Base-by-base conservation (phyloP, 2,329 filamentous ascomycete species). In the Pestalotiopsis sp. region DNA sequence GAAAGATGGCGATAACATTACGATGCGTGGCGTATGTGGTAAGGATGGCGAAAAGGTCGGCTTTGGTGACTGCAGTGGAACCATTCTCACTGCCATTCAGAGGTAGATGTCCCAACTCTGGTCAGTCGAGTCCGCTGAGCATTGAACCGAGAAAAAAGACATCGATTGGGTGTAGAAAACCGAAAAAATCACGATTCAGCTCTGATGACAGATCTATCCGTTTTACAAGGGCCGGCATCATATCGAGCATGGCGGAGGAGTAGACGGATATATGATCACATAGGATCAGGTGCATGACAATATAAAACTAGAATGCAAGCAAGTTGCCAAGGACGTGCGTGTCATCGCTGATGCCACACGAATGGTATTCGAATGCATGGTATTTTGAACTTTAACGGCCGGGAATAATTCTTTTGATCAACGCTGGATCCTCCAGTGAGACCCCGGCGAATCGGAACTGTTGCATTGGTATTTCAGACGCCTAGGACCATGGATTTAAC, bases 1-100 rank as follows among this genome's bases (percentile, higher is more conserved):
- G 66, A 80, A 83, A 70, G 83, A 85, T 64, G 84, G 84, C 20
- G 84, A 86, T 70, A 79, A 76, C 1, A 72, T 86, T 20, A 81
- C 77, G 1, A 71, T 85, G 20, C 76, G 80, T 23, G 84, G 83
- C 0, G 76, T 74, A 4, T 78, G 76, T 68, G 79, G 79, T 14
- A 75, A 77, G 41, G 69, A 71, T 6, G 80, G 79, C 12, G 73
- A 73, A 25, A 75, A 75, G 45, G 81, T 85, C 2, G 83, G 84
- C 4, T 86, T 85, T 72, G 84, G 84, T 4, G 78, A 81, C 27
- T 85, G 83, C 68, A 70, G 73, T 25, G 81, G 81, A 5, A 75
- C 73, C n/a, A 76, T 83, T 13, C 63, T 59, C 52, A n/a, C 66
- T 36, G 66, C 65, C 17, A 36, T 66, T 7, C 62, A 64, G 61